Percentiles rank a stretch among this genome's conserved stretches.
These are phyloP conservation scores for Tolypocladium cylindrosporum DNA, from an alignment of 2,329 filamentous ascomycete species.

Conservation along the genomic window DNA sequence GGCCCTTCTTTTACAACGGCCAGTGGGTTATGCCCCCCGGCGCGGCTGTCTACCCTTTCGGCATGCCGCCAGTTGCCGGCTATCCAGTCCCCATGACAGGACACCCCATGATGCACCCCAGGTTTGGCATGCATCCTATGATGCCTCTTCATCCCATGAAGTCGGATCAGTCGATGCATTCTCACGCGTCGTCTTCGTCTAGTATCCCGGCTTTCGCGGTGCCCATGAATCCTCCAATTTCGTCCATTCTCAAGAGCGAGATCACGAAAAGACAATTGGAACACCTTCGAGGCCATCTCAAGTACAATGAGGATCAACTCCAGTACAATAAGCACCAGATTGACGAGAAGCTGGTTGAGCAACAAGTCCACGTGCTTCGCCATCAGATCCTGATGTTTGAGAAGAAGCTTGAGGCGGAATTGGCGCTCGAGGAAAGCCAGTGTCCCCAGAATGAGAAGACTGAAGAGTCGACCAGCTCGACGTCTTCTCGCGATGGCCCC, in stretches of 20 bases:
- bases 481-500: conserved; percentile 6
- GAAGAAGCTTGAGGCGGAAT: conserved; percentile 31
- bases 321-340: conserved; percentile 54
- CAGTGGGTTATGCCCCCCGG: conserved; percentile 29
- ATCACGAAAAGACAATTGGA: conserved; percentile 50
- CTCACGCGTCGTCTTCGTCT: conserved; percentile 8
- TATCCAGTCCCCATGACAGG: conserved; percentile 16
- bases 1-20: conserved; percentile 34
- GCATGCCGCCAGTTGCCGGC: conserved; percentile 16
- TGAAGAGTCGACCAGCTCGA: conserved; percentile 9
- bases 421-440: conserved; percentile 32
- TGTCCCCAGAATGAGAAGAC: conserved; percentile 26
- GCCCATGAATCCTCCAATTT: conserved; percentile 32
- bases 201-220: conserved; percentile 4
- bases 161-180: conserved; percentile 7
- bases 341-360: conserved; percentile 42
- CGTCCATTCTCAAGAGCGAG: conserved; percentile 51
- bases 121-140: conserved; percentile 11
- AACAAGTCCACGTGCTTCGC: conserved; percentile 29
- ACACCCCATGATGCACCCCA: conserved; percentile 10
- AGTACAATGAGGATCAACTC: conserved; percentile 47
- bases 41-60: conserved; percentile 13
- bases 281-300: conserved; percentile 40
- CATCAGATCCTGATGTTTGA: conserved; percentile 41
- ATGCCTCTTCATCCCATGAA: conserved; percentile 10